Evolutionary conservation across 1,139 yeast genomes (phyloP), one percentile per base, ranked within the genome.

Genomic region (Debaryomycetaceae sp.): DNA sequence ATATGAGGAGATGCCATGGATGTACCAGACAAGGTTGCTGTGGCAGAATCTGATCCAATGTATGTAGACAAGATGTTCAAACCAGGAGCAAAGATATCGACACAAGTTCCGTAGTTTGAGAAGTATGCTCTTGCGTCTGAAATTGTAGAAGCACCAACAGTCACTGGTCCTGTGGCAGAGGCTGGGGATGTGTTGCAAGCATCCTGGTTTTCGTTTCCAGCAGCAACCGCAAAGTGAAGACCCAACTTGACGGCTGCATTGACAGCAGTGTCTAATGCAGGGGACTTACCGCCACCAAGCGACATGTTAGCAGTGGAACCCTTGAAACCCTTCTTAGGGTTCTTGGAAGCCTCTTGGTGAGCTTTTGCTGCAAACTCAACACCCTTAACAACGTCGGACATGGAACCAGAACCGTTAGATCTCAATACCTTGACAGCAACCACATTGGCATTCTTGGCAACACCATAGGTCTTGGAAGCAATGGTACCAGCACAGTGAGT

Each of bases 1-100:
- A 92, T 85, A 62, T 92, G 98, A 40, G 98, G 98, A 35, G 98
- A 87, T 29, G 98, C 98, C 98, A 92, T 92, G 16, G 98, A 92
- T 16, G 98, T 92, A 69, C 98, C 98, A 31, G 97, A 88, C 66
- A 92, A 77, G 39, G 92, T 81, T 45, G 96, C 95, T 50, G 95
- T 84, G 45, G 96, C 95, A 50, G 95, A 83, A 50, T 81, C 81
- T 31, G 95, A 83, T 38, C 96, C 95, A 63, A 87, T 89, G 70
- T 89, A 92, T 40, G 95, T 85, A 26, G 92, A 83, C 55, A 83
- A 71, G 49, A 87, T 78, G 63, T 85, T 83, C 63, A 84, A 76
- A 58, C 95, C 95, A 22, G 95, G 95, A 28, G 88, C 95, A 57
- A 84, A 86, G 44, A 87, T 79, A 61, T 85, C 94, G 39, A 87